Base-by-base conservation (phyloP, 345 rosid species). In the Aethionema arabicum region DNA sequence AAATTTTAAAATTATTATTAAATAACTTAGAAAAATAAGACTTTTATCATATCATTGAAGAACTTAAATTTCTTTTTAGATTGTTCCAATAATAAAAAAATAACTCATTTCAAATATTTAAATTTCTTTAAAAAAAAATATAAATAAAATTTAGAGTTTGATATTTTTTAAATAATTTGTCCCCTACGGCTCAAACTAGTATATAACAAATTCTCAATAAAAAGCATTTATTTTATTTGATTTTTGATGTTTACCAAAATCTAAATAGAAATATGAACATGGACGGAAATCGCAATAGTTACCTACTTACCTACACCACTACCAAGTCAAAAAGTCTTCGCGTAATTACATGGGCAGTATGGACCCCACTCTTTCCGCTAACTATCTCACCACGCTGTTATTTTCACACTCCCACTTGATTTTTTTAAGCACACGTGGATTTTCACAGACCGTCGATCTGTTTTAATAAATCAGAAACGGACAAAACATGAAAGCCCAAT, bases 351-450 rank as follows among this genome's bases (percentile, higher is more conserved):
- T 54, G 61, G 29, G 11, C 55, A 53, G 13, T 63, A 59, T 3
- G 75, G 75, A 71, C 70, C 75, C 70, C 70, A 65, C 59, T 49
- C n/a, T 0, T 13, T 14, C 50, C 41, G 65, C 65, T 59, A 32
- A 63, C 69, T 59, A 29, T 70, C 42, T 65, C 58, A 70, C 75
- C 75, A 71, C 56, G 14, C 66, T 71, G 61, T 6, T 38, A 5
- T 62, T 69, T 60, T 57, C 52, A 40, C 66, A 8, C 8, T 42
- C 27, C 14, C 5, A 16, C 12, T 31, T 52, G 11, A 9, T 2
- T 39, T 16, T 56, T 49, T 0, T 32, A 15, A 10, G 4, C 32
- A 44, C 14, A 58, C 66, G 36, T 57, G 75, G 75, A 49, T 0
- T 56, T 16, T 50, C 2, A 6, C 3, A 2, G 6, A 37, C 56